Percentiles rank a stretch among this genome's conserved stretches.
Conservation (phyloP, 345 rosid genomes). For the Ailanthus altissimus region DNA sequence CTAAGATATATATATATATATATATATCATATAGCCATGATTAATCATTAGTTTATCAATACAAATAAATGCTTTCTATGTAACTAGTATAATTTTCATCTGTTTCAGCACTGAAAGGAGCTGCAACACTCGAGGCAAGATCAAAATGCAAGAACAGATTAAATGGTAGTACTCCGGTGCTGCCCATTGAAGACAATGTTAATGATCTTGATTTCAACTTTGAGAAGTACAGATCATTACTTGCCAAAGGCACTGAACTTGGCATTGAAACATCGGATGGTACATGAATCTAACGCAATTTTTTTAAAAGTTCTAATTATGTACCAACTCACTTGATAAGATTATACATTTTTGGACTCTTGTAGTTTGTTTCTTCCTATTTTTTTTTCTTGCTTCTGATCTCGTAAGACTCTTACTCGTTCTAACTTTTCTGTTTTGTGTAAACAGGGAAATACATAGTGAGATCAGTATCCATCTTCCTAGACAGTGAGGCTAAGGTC, state of each 20-base stretch:
- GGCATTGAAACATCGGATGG: constrained; percentile 83
- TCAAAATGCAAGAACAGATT: constrained; percentile 62
- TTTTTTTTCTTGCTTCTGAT: not conserved
- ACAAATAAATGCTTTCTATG: too few species aligned
- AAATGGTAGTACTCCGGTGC: constrained; percentile 57
- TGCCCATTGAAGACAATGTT: constrained; percentile 60
- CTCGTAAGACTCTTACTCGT: not conserved
- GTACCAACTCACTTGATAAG: not conserved
- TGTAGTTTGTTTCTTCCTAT: not conserved
- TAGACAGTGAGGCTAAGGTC: constrained; percentile 68
- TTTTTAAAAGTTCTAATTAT: not conserved
- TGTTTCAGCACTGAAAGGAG: constrained; percentile 75
- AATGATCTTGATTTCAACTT: constrained; percentile 57
- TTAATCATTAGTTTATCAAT: too few species aligned
- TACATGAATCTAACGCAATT: constrained; percentile 25
- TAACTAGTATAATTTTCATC: not conserved
- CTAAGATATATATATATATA: too few species aligned
- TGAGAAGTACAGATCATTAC: constrained; percentile 52
- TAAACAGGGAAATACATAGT: constrained; percentile 68
- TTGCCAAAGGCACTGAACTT: constrained; percentile 71
- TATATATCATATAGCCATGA: too few species aligned
- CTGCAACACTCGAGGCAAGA: constrained; percentile 81
- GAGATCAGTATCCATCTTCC: constrained; percentile 60
- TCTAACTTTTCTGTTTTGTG: not conserved
- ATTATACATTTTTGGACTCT: not conserved